phyloP scores from a whole-genome alignment of 306 rosid species.

The Cicer cuneatum region DNA sequence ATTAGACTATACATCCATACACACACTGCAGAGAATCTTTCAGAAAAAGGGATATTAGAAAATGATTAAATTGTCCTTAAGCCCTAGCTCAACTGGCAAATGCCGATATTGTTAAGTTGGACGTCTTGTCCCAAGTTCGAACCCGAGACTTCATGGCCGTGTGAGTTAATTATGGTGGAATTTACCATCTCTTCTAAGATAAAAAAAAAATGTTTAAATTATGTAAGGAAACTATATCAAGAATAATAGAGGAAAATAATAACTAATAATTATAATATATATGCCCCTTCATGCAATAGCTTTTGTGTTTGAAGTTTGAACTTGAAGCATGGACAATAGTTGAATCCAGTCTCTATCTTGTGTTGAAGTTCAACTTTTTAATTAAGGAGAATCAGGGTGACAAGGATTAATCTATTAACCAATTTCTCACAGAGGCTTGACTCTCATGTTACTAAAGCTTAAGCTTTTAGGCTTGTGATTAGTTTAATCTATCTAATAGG shows the following conservation, averaged over 20 bases:
- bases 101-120: no score
- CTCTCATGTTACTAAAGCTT: constrained; percentile 2
- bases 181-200: no score
- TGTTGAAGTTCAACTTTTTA: constrained; percentile 16
- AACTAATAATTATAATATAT: background rate
- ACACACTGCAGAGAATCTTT: background rate
- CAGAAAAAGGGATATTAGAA: background rate
- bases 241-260: background rate
- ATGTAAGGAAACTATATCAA: background rate
- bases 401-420: background rate
- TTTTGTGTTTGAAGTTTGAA: constrained; percentile 12
- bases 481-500: background rate
- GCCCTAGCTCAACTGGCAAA: no score
- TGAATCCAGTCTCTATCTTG: constrained; percentile 2
- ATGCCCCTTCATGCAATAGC: constrained; percentile 2
- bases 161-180: no score
- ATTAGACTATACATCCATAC: background rate
- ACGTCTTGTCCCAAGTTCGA: no score
- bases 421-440: background rate
- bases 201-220: no score
- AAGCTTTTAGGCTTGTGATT: constrained; percentile 5
- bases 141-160: no score
- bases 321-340: constrained; percentile 6
- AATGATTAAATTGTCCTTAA: background rate
- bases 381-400: constrained; percentile 12